phyloP scores from a whole-genome alignment of 768 basidiomycete species.

The Hirschioporus abietinus region DNA sequence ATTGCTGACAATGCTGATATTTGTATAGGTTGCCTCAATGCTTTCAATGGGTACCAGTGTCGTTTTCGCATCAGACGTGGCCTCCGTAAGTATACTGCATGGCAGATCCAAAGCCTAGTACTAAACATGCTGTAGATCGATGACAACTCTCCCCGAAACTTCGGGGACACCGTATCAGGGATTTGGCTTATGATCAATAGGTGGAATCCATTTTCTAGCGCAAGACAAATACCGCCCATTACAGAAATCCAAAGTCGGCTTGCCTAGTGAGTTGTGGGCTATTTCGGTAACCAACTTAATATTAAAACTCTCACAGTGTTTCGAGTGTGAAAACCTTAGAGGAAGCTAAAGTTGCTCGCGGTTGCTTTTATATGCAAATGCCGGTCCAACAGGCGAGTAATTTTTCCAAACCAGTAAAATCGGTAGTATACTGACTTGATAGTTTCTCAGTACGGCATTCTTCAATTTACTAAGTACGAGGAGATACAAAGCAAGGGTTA shows the following conservation, averaged over 20 bases:
- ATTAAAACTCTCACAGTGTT: conserved; percentile 48
- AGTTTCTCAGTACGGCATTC: conserved; percentile 71
- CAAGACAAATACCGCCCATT: conserved; percentile 75
- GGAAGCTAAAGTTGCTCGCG: conserved; percentile 87
- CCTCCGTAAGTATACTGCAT: conserved; percentile 53
- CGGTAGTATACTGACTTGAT: conserved; percentile 7
- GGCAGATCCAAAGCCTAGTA: neutral
- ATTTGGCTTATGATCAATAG: conserved; percentile 94
- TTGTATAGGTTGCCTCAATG: conserved; percentile 78
- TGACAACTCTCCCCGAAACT: conserved; percentile 91
- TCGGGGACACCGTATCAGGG: conserved; percentile 92
- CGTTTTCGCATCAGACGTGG: conserved; percentile 93
- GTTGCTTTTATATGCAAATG: conserved; percentile 90
- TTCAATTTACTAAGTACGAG: conserved; percentile 85
- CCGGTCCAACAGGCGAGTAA: conserved; percentile 81
- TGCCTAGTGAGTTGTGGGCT: conserved; percentile 69
- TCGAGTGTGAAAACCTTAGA: conserved; percentile 93
- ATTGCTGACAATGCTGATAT: conserved; percentile 6
- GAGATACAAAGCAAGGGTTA: conserved; percentile 86
- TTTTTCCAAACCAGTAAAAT: neutral
- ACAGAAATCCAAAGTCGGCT: conserved; percentile 92
- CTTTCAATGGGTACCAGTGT: conserved; percentile 84
- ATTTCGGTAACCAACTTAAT: neutral
- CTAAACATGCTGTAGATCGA: conserved; percentile 51
- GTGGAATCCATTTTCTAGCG: conserved; percentile 86